A percentile compares a stretch with the other conserved stretches of the same genome.
These are phyloP conservation scores for Thymus quinquecostatus DNA, from an alignment of 257 asterid species.

Conservation along the genomic window DNA sequence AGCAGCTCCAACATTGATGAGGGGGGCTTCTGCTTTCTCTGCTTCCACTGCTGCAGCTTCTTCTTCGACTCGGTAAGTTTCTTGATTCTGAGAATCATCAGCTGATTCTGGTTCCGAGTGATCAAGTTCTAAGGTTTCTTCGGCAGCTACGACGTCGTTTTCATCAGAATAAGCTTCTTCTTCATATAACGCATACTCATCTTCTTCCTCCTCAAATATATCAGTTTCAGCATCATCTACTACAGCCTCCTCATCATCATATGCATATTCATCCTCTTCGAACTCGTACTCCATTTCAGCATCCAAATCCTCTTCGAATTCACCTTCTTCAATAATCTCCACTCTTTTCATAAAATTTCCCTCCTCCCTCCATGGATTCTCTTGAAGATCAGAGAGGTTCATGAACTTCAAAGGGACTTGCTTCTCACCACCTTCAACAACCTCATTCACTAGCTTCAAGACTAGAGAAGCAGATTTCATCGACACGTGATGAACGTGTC, in stretches of 20 bases:
- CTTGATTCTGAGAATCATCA: not conserved
- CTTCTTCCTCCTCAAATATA: slow-evolving; percentile 35
- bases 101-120: slow-evolving; percentile 21
- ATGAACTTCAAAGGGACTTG: slow-evolving; percentile 44
- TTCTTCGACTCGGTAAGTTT: slow-evolving; percentile 25
- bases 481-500: slow-evolving; percentile 29
- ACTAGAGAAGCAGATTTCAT: slow-evolving; percentile 41
- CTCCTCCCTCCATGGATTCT: slow-evolving; percentile 28
- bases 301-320: slow-evolving; percentile 37
- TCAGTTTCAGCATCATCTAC: not conserved
- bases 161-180: slow-evolving; percentile 33
- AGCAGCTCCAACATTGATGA: slow-evolving; percentile 11
- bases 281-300: slow-evolving; percentile 4
- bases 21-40: not conserved
- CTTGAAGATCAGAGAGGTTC: slow-evolving; percentile 56
- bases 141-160: slow-evolving; percentile 22
- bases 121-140: slow-evolving; percentile 23
- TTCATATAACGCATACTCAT: not conserved
- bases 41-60: slow-evolving; percentile 26
- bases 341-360: slow-evolving; percentile 24
- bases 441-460: slow-evolving; percentile 38
- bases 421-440: slow-evolving; percentile 40
- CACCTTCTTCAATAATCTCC: slow-evolving; percentile 37
- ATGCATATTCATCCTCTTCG: slow-evolving; percentile 39
- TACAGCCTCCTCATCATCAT: not conserved